These are phyloP conservation scores for Leucocoprinus birnbaumii DNA, from an alignment of 768 basidiomycete species.

Conservation along the genomic window DNA sequence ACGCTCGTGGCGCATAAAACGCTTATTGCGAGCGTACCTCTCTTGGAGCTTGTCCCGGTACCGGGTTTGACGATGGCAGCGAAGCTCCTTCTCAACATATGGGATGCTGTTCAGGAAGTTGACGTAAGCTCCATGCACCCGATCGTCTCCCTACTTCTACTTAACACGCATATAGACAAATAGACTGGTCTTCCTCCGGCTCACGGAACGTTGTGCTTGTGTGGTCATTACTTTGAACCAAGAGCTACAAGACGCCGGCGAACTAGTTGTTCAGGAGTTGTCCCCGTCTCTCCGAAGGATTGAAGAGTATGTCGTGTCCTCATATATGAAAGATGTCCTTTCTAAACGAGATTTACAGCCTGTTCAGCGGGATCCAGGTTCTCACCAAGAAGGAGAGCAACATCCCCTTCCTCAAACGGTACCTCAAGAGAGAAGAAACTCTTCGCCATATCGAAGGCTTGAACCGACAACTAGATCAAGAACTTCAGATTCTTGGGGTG, in stretches of 20 bases:
- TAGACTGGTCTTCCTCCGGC: slow-evolving; percentile 61
- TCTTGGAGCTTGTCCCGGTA: slow-evolving; percentile 50
- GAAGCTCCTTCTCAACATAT: slow-evolving; percentile 52
- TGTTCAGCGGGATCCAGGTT: slow-evolving; percentile 40
- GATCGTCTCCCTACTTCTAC: neutral
- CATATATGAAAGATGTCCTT: neutral
- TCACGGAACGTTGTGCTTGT: slow-evolving; percentile 72
- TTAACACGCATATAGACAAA: slow-evolving; percentile 47
- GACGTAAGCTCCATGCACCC: slow-evolving; percentile 44
- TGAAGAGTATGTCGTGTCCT: slow-evolving; percentile 32
- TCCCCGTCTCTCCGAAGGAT: slow-evolving; percentile 46
- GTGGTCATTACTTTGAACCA: slow-evolving; percentile 61
- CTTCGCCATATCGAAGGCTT: slow-evolving; percentile 47
- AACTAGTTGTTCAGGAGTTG: slow-evolving; percentile 46
- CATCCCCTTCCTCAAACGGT: slow-evolving; percentile 76
- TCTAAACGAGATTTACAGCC: slow-evolving; percentile 19
- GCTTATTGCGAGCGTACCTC: slow-evolving; percentile 36
- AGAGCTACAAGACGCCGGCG: slow-evolving; percentile 60
- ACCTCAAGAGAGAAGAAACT: slow-evolving; percentile 73
- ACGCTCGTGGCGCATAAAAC: slow-evolving; percentile 42
- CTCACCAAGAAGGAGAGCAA: slow-evolving; percentile 59
- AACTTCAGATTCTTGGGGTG: slow-evolving; percentile 55
- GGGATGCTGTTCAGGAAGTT: slow-evolving; percentile 58
- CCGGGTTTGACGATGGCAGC: slow-evolving; percentile 54
- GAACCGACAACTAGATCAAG: slow-evolving; percentile 53